phyloP scores from a whole-genome alignment of 2,329 filamentous ascomycete genomes.

The Neopestalotiopsis sp. region DNA sequence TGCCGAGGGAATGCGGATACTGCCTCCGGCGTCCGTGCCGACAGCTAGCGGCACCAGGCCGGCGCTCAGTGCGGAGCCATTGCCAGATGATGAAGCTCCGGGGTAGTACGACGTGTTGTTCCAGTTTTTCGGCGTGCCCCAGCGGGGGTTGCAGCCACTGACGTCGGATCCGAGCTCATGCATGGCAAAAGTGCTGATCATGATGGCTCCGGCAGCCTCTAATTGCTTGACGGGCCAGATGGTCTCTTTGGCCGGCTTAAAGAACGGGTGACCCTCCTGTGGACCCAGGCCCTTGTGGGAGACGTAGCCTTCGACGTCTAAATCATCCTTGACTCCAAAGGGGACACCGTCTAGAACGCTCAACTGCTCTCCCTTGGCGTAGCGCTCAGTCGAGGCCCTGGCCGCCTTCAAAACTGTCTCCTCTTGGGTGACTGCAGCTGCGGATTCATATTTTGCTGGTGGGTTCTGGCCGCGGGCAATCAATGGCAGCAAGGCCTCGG shows the following conservation, averaged over 20 bases:
- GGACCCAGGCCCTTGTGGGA: conserved; percentile 68
- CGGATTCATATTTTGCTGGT: conserved; percentile 67
- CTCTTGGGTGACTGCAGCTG: conserved; percentile 72
- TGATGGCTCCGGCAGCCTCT: conserved; percentile 75
- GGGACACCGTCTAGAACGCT: conserved; percentile 82
- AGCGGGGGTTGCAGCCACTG: conserved; percentile 79
- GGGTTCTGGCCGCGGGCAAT: conserved; percentile 64
- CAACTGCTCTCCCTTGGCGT: conserved; percentile 67
- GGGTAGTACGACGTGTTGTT: conserved; percentile 79
- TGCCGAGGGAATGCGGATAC: conserved; percentile 72
- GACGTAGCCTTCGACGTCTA: conserved; percentile 72
- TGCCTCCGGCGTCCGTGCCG: conserved; percentile 78
- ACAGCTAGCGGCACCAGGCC: conserved; percentile 78
- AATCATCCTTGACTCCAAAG: conserved; percentile 83
- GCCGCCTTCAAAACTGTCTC: conserved; percentile 71
- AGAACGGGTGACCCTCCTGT: conserved; percentile 56
- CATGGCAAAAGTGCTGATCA: conserved; percentile 80
- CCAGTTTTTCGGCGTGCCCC: conserved; percentile 79
- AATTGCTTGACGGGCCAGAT: conserved; percentile 74
- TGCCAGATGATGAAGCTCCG: conserved; percentile 81
- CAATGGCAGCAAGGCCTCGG: conserved; percentile 72
- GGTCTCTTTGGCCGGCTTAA: conserved; percentile 59
- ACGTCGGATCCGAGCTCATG: conserved; percentile 82
- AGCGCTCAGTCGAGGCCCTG: conserved; percentile 74
- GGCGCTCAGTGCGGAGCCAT: conserved; percentile 70